Percentiles rank a stretch among this genome's conserved stretches.
Evolutionary conservation across 257 asterid species (phyloP).

Genomic region (Nicotiana otophora): DNA sequence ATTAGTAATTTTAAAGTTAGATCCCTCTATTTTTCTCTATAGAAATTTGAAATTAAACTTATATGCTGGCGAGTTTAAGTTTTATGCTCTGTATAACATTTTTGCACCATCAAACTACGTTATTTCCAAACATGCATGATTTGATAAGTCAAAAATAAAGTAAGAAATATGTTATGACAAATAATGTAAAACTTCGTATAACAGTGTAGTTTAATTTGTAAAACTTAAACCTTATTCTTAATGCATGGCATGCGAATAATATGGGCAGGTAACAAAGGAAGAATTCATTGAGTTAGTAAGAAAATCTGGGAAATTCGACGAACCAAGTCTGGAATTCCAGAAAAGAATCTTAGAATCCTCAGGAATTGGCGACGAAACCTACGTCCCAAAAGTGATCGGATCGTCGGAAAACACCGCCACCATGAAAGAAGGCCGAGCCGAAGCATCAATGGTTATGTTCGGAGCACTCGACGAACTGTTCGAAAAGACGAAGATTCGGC

Average conservation of each 20-base stretch:
- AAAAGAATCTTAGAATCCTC: slow-evolving; percentile 64
- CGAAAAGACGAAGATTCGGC: slow-evolving; percentile 51
- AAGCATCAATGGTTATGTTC: slow-evolving; percentile 78
- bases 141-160: not conserved
- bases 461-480: slow-evolving; percentile 92
- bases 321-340: slow-evolving; percentile 56
- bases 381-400: slow-evolving; percentile 62
- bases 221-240: not conserved
- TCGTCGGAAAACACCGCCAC: slow-evolving; percentile 70
- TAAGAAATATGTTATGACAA: not conserved
- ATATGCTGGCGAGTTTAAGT: not conserved
- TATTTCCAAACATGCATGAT: not conserved
- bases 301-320: slow-evolving; percentile 68
- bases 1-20: no score
- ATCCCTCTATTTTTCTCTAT: not conserved
- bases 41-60: not conserved
- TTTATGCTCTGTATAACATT: no score
- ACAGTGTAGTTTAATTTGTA: not conserved
- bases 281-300: slow-evolving; percentile 67
- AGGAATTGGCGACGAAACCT: slow-evolving; percentile 85
- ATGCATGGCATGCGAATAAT: not conserved
- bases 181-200: not conserved
- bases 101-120: no score
- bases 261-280: slow-evolving; percentile 63
- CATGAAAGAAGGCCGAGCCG: slow-evolving; percentile 90